Evolutionary conservation across 805 yeast genomes (phyloP).

Genomic region (Ogataea chonburiensis): DNA sequence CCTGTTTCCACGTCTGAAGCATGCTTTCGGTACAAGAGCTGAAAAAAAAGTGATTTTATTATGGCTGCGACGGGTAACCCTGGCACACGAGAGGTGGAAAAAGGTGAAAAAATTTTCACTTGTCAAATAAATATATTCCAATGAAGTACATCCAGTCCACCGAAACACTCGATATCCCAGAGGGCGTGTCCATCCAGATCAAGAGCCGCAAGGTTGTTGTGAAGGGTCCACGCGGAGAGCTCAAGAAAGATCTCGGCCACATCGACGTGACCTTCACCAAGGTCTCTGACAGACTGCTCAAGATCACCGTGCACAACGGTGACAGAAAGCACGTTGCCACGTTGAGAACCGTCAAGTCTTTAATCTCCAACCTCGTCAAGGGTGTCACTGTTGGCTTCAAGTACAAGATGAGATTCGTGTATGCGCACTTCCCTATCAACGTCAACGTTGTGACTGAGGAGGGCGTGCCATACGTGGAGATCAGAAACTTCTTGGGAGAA

Average conservation of each 20-base stretch:
- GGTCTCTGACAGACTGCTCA: constrained; percentile 68
- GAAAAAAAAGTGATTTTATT: too few species aligned
- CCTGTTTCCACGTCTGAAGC: constrained; percentile 7
- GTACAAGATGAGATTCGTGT: constrained; percentile 99
- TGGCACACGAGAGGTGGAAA: neutral
- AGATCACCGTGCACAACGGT: constrained; percentile 95
- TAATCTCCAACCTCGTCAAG: constrained; percentile 88
- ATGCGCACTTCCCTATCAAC: constrained; percentile 99
- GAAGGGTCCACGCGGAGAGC: constrained; percentile 96
- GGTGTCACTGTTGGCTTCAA: constrained; percentile 99
- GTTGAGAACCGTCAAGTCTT: constrained; percentile 96
- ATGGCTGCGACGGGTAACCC: too few species aligned
- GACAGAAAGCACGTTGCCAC: constrained; percentile 99
- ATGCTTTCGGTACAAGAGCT: constrained; percentile 2
- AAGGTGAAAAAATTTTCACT: constrained; percentile 12
- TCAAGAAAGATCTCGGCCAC: constrained; percentile 89
- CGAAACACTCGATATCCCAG: constrained; percentile 69
- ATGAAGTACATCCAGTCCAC: constrained; percentile 66
- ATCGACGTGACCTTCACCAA: constrained; percentile 91
- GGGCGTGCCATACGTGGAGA: constrained; percentile 75
- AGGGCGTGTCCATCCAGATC: constrained; percentile 88
- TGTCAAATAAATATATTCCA: constrained; percentile 8
- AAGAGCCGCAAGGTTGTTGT: constrained; percentile 89
- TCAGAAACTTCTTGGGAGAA: constrained; percentile 99
- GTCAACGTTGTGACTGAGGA: constrained; percentile 86